These are phyloP conservation scores for Sclerotinia borealis DNA, from an alignment of 2,329 filamentous ascomycete genomes.

Conservation along the genomic window DNA sequence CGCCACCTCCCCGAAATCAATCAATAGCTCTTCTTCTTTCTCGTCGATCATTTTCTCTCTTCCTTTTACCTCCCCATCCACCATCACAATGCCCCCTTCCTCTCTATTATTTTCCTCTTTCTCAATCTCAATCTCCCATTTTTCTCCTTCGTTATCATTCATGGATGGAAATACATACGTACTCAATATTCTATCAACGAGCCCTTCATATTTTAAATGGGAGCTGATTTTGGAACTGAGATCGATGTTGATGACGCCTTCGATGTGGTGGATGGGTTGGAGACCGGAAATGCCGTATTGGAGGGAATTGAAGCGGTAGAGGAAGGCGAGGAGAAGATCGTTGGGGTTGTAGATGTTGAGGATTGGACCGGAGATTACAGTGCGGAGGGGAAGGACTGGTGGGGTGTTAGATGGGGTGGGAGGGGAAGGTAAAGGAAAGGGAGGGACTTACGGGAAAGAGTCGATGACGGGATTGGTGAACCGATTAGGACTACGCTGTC, in stretches of 20 bases:
- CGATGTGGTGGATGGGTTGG: slow-evolving; percentile 63
- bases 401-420: slow-evolving; percentile 62
- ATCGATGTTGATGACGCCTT: slow-evolving; percentile 49
- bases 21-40: not conserved
- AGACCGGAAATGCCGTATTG: slow-evolving; percentile 81
- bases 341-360: slow-evolving; percentile 85
- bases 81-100: slow-evolving; percentile 32
- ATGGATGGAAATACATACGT: slow-evolving; percentile 43
- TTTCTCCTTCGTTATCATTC: slow-evolving; percentile 55
- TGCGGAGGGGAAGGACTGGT: slow-evolving; percentile 72
- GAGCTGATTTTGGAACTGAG: slow-evolving; percentile 58
- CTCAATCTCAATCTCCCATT: no score
- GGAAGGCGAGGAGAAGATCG: slow-evolving; percentile 81
- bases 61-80: slow-evolving; percentile 4
- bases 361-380: slow-evolving; percentile 74
- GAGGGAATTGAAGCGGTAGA: slow-evolving; percentile 77
- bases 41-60: not conserved
- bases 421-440: slow-evolving; percentile 73
- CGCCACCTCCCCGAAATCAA: not conserved
- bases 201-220: slow-evolving; percentile 62
- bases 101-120: slow-evolving; percentile 32
- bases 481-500: slow-evolving; percentile 72
- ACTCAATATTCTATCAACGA: slow-evolving; percentile 59
- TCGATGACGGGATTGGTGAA: slow-evolving; percentile 57
- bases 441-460: slow-evolving; percentile 53